Evolutionary conservation across 2,329 filamentous ascomycete genomes (phyloP).

Genomic region (Tolypocladium nubicola): DNA sequence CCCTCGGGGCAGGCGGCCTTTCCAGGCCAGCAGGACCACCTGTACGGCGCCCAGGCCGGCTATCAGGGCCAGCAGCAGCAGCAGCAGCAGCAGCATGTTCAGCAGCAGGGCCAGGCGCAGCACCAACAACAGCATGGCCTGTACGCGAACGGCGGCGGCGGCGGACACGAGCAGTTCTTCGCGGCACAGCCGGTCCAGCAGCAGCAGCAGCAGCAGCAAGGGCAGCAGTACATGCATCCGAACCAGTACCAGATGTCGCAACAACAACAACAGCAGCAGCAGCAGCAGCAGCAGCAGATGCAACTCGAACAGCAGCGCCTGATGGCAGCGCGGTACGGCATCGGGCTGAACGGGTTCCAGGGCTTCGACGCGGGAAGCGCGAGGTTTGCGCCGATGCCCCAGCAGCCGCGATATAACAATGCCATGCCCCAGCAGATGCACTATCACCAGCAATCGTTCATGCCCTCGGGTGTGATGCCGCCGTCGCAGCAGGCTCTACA

Average conservation of each 20-base stretch:
- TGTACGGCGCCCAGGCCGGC: slow-evolving; percentile 13
- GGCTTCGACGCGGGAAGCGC: neutral
- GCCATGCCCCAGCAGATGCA: neutral
- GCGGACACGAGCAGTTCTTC: slow-evolving; percentile 13
- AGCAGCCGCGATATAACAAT: slow-evolving; percentile 1
- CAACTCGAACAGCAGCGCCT: slow-evolving; percentile 12
- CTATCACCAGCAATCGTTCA: neutral
- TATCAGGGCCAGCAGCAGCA: slow-evolving; percentile 15
- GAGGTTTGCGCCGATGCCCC: slow-evolving; percentile 11
- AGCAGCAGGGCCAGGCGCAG: slow-evolving; percentile 12
- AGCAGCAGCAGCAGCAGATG: slow-evolving; percentile 3
- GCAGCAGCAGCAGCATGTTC: slow-evolving; percentile 10
- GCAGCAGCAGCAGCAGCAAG: slow-evolving; percentile 14
- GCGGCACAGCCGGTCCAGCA: slow-evolving; percentile 9
- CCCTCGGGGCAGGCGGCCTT: slow-evolving; percentile 17
- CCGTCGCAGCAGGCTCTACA: slow-evolving; percentile 1
- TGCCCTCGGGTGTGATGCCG: neutral
- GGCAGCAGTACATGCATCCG: slow-evolving; percentile 7
- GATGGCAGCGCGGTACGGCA: slow-evolving; percentile 1
- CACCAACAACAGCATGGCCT: slow-evolving; percentile 9
- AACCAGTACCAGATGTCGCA: slow-evolving; percentile 12
- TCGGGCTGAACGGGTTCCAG: neutral
- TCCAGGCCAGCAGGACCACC: slow-evolving; percentile 15
- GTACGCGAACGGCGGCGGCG: slow-evolving; percentile 5
- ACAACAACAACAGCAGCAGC: slow-evolving; percentile 9